A percentile compares a stretch with the other conserved stretches of the same genome.
Evolutionary conservation across 345 rosid genomes (phyloP).

Genomic region (Brassica juncea): DNA sequence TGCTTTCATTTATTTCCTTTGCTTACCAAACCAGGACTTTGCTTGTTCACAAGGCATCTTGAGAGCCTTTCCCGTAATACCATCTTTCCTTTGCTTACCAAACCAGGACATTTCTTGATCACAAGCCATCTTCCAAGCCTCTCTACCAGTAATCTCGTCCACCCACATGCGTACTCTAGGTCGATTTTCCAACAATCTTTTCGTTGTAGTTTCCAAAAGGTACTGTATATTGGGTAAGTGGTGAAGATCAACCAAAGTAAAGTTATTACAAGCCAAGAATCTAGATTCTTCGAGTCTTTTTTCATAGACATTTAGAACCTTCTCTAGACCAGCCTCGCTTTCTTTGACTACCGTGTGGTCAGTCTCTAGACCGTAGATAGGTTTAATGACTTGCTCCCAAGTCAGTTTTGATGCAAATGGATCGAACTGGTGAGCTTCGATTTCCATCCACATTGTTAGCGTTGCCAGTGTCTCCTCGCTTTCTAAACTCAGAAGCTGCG

Average conservation of each 20-base stretch:
- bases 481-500: slow-evolving; percentile 24
- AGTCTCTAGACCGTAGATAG: slow-evolving; percentile 29
- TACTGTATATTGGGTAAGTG: slow-evolving; percentile 42
- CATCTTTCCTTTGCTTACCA: slow-evolving; percentile 9
- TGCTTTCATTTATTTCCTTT: slow-evolving; percentile 8
- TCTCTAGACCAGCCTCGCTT: slow-evolving; percentile 35
- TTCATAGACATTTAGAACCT: slow-evolving; percentile 60
- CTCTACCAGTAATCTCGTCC: slow-evolving; percentile 49
- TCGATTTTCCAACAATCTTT: slow-evolving; percentile 46
- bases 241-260: slow-evolving; percentile 47
- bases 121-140: slow-evolving; percentile 66
- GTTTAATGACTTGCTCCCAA: slow-evolving; percentile 34
- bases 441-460: slow-evolving; percentile 41
- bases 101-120: slow-evolving; percentile 30
- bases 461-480: slow-evolving; percentile 34
- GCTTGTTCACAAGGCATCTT: slow-evolving; percentile 13
- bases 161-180: slow-evolving; percentile 58
- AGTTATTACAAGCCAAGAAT: slow-evolving; percentile 36
- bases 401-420: slow-evolving; percentile 41
- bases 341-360: slow-evolving; percentile 31
- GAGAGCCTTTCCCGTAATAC: too few relatives aligned
- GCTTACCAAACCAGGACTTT: slow-evolving; percentile 26
- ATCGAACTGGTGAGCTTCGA: slow-evolving; percentile 68
- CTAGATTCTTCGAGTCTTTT: slow-evolving; percentile 31
- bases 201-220: slow-evolving; percentile 46